phyloP scores from a whole-genome alignment of 2,329 filamentous ascomycete species.

The Trichoderma breve region DNA sequence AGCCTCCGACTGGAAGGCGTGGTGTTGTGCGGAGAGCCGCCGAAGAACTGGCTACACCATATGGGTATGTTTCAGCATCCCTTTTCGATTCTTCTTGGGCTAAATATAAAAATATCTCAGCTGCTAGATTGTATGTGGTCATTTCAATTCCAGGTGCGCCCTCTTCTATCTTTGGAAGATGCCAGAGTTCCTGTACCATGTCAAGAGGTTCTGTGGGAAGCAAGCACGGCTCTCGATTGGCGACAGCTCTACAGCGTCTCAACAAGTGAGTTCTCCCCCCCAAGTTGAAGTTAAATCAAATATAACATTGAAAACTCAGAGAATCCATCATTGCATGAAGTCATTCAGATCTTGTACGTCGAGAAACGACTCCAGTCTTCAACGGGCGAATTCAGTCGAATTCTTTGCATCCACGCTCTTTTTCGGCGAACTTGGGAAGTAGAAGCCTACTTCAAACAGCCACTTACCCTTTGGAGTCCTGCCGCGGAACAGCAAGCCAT shows the following conservation, averaged over 20 bases:
- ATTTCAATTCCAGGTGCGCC: not conserved
- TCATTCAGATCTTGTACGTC: not conserved
- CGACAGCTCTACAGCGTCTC: too few species aligned
- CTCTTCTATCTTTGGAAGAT: not conserved
- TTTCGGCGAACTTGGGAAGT: not conserved
- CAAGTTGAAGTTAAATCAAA: too few species aligned
- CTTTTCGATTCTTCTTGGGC: not conserved
- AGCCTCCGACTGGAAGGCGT: too few species aligned
- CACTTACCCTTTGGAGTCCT: not conserved
- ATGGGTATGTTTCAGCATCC: not conserved
- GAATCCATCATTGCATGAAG: not conserved
- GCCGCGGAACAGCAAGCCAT: not conserved
- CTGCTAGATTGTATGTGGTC: not conserved
- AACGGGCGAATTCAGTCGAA: not conserved
- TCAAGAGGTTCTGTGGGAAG: not conserved
- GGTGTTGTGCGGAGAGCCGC: too few species aligned
- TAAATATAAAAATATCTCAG: not conserved
- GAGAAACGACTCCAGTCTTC: not conserved
- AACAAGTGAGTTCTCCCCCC: too few species aligned
- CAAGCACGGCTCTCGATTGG: not conserved
- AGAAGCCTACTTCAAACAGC: not conserved
- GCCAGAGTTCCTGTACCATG: not conserved
- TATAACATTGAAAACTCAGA: not conserved
- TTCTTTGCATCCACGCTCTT: not conserved
- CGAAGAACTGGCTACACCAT: not conserved